Evolutionary conservation across 106 monocot species (phyloP).

Genomic region (Hemerocallis citrina): DNA sequence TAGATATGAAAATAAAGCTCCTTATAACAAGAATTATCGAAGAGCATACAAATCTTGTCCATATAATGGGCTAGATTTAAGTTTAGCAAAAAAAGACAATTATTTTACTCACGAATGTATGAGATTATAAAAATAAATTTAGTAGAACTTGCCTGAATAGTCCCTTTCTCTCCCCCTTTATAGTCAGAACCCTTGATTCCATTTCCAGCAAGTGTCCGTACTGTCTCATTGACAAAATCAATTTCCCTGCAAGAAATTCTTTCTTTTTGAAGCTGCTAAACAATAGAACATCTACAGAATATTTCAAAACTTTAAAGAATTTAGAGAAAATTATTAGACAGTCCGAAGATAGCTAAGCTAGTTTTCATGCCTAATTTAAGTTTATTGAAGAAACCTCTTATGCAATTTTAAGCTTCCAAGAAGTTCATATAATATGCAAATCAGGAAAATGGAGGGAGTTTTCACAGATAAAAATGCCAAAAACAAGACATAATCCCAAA

Average conservation of each 20-base stretch:
- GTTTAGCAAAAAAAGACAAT: neutral
- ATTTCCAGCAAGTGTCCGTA: conserved; percentile 90
- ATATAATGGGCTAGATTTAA: neutral
- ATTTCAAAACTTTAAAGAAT: neutral
- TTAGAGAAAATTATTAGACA: neutral
- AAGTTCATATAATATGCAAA: neutral
- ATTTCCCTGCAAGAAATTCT: conserved; percentile 49
- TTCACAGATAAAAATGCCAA: neutral
- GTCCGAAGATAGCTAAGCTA: neutral
- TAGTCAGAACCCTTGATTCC: conserved; percentile 97
- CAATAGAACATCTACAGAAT: neutral
- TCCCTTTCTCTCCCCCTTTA: conserved; percentile 67
- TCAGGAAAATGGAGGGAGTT: neutral
- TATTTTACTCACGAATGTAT: neutral
- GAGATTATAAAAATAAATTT: neutral
- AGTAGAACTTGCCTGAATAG: conserved; percentile 44
- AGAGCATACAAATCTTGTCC: neutral
- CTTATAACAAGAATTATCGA: neutral
- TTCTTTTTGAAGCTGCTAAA: neutral
- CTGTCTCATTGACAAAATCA: conserved; percentile 85
- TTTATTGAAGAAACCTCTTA: neutral
- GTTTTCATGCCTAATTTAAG: neutral
- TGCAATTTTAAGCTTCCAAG: neutral
- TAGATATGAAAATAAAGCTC: neutral
- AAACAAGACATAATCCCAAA: neutral